A percentile compares a stretch with the other conserved stretches of the same genome.
phyloP scores from a whole-genome alignment of 176 grass and related monocot genomes.

The Canna indica region DNA sequence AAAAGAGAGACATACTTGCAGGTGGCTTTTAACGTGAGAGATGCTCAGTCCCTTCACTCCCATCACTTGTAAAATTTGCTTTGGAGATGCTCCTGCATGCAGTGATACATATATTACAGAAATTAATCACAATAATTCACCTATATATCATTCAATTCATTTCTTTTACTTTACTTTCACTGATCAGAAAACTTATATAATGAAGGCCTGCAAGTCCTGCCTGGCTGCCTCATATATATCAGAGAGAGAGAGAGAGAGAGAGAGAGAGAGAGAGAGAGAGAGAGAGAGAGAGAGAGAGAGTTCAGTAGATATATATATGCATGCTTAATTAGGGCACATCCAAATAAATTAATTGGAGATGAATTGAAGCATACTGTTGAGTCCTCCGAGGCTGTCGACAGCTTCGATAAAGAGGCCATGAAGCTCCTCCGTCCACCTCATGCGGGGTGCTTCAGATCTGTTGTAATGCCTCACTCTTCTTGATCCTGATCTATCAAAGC shows the following conservation, averaged over 20 bases:
- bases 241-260: background rate
- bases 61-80: conserved; percentile 81
- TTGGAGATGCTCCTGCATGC: conserved; percentile 75
- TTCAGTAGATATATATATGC: background rate
- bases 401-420: conserved; percentile 67
- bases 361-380: conserved; percentile 51
- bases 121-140: no score
- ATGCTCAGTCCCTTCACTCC: conserved; percentile 56
- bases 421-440: conserved; percentile 89
- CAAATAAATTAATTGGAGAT: background rate
- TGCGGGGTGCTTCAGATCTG: conserved; percentile 61
- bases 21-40: conserved; percentile 97
- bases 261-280: background rate
- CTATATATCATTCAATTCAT: no score
- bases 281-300: background rate
- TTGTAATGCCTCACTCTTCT: conserved; percentile 76
- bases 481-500: conserved; percentile 49
- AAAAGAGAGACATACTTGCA: conserved; percentile 36
- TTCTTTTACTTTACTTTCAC: no score
- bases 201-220: no score
- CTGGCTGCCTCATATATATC: background rate
- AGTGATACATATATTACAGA: conserved; percentile 20
- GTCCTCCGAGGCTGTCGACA: conserved; percentile 65
- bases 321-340: background rate
- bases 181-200: no score